Evolutionary conservation across 148 eudicot species (phyloP), one percentile per base, ranked within the genome.

Genomic region (Rheum nobile): DNA sequence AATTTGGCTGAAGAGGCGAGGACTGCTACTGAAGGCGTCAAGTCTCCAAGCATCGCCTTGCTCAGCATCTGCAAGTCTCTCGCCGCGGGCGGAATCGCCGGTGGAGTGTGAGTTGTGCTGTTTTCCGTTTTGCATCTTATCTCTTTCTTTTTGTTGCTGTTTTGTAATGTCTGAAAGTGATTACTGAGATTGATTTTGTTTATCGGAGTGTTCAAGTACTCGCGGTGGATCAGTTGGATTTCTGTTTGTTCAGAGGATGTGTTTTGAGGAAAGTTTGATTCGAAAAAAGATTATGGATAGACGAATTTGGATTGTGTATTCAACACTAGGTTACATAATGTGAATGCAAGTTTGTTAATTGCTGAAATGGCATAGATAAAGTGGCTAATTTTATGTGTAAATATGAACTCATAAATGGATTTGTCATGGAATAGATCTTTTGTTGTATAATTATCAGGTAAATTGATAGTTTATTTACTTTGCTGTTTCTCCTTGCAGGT

Each of bases 1-100:
- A 87, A 90, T 76, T 82, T 90, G 79, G 97, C 97, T 14, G 97
- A 80, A 52, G 93, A 90, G 75, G 96, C 96, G 7, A 92, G 87
- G 83, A 83, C 85, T 6, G 88, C 87, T 19, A 81, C 86, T 13
- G 97, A 86, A 78, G 89, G 87, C 8, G 89, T 89, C 65, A 87
- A 82, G 77, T 77, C 89, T 72, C 83, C 90, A 1, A 82, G 82
- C 0, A 74, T 81, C 47, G 86, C 88, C 22, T 57, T 84, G 32
- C 85, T 83, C 70, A 82, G 77, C 47, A 84, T 89, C 77, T 83
- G 87, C 84, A 89, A 89, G 75, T 87, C 93, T 41, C 90, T 89
- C 42, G 77, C 87, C n/a, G 93, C 93, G 41, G 90, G 93, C 1
- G 93, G 93, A 22, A 84, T 89, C 41, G 93, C 90, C 37, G 93